phyloP scores from a whole-genome alignment of 352 stramenopile genomes.

The Aphanomyces astaci region DNA sequence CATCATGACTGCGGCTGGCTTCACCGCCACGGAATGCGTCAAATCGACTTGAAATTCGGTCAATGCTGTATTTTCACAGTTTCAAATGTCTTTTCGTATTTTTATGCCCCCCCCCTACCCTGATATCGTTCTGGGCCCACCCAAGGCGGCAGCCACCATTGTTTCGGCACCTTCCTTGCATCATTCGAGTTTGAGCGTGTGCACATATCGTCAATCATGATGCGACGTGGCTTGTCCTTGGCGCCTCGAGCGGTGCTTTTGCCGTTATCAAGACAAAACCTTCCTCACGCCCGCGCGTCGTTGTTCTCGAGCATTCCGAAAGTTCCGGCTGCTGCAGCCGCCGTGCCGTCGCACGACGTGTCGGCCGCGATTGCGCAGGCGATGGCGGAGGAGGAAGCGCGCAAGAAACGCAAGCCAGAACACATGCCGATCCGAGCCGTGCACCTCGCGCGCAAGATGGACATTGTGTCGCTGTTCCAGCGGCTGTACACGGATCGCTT shows the following conservation, averaged over 20 bases:
- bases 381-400: conserved; percentile 5
- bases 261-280: neutral
- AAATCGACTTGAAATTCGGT: no score
- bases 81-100: neutral
- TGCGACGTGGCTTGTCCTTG: neutral
- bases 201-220: neutral
- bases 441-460: conserved; percentile 78
- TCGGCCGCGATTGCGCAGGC: conserved; percentile 15
- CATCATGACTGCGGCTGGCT: no score
- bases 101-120: neutral
- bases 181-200: neutral
- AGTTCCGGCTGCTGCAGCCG: neutral
- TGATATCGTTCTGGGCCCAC: neutral
- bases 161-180: neutral
- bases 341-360: conserved; percentile 2
- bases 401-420: conserved; percentile 24
- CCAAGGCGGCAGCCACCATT: neutral
- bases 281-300: neutral
- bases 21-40: no score
- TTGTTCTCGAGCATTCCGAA: conserved; percentile 6
- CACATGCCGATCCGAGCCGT: conserved; percentile 79
- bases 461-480: conserved; percentile 78
- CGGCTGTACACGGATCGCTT: conserved; percentile 80
- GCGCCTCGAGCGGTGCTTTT: neutral
- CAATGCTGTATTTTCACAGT: no score